phyloP scores from a whole-genome alignment of 768 basidiomycete species.

The Pholiota conissans region DNA sequence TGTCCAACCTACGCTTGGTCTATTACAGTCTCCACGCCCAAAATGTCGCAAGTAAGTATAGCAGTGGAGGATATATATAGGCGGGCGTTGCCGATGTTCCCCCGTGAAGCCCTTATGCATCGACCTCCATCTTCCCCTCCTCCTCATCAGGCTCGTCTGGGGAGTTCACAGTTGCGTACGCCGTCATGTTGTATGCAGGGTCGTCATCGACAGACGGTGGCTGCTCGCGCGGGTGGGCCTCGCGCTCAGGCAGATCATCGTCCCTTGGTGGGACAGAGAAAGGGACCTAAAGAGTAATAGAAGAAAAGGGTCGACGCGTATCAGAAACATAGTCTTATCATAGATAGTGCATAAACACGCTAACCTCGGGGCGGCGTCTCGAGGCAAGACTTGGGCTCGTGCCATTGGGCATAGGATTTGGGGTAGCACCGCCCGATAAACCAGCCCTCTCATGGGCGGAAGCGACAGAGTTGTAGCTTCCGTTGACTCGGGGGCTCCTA shows the following conservation, averaged over 20 bases:
- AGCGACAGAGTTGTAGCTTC: background rate
- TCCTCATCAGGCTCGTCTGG: slow-evolving; percentile 8
- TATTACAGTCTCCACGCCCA: background rate
- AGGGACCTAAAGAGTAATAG: background rate
- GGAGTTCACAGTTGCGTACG: slow-evolving; percentile 8
- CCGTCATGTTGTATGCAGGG: slow-evolving; percentile 2
- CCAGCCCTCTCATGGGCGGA: background rate
- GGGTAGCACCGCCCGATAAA: background rate
- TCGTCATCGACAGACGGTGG: background rate
- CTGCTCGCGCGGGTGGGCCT: slow-evolving; percentile 1
- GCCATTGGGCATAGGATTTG: background rate
- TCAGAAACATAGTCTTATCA: background rate
- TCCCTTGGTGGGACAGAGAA: background rate
- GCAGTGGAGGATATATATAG: background rate
- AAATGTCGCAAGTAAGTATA: background rate
- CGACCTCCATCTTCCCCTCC: slow-evolving; percentile 1
- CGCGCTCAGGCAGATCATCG: background rate
- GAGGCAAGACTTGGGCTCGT: background rate
- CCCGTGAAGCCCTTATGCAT: background rate
- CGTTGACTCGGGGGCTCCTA: slow-evolving; percentile 6
- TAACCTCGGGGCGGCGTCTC: slow-evolving; percentile 4
- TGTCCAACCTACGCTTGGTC: background rate
- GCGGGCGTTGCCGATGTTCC: background rate
- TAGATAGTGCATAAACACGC: background rate
- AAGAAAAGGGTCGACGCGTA: background rate